Conservation (phyloP, 2,329 filamentous ascomycete species). For the Nigrospora osmanthi region DNA sequence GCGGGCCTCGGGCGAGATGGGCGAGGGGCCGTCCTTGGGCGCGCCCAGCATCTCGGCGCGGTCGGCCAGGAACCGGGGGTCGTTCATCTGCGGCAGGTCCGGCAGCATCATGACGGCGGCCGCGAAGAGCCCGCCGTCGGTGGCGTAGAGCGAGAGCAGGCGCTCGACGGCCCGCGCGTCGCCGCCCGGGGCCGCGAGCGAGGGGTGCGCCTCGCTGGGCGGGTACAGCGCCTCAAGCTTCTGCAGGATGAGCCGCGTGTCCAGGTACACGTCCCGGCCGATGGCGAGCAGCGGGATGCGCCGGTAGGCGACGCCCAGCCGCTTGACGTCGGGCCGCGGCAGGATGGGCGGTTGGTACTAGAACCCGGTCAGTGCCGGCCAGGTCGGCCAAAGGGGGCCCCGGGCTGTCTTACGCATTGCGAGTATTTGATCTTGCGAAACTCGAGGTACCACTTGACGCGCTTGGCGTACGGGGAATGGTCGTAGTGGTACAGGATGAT, state of each 20-base stretch:
- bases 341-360: conserved; percentile 59
- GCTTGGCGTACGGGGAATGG: conserved; percentile 55
- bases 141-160: conserved; percentile 48
- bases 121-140: conserved; percentile 50
- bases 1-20: conserved; percentile 16
- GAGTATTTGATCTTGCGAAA: conserved; percentile 58
- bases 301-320: conserved; percentile 57
- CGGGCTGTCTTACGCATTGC: conserved; percentile 51
- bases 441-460: conserved; percentile 60
- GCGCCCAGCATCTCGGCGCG: conserved; percentile 29
- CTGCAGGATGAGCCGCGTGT: conserved; percentile 59
- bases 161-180: conserved; percentile 41
- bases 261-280: conserved; percentile 60
- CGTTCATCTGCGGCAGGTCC: conserved; percentile 42
- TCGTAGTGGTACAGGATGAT: conserved; percentile 61
- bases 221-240: conserved; percentile 54
- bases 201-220: conserved; percentile 26
- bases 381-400: not conserved
- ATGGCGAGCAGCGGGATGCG: conserved; percentile 63
- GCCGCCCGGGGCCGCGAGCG: conserved; percentile 20
- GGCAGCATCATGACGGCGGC: conserved; percentile 48
- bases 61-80: conserved; percentile 54
- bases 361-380: not conserved
- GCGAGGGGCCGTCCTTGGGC: conserved; percentile 6
- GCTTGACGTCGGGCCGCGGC: conserved; percentile 56